These are phyloP conservation scores for Mesembryanthemum crystallinum DNA, from an alignment of 148 eudicot species.

Conservation along the genomic window DNA sequence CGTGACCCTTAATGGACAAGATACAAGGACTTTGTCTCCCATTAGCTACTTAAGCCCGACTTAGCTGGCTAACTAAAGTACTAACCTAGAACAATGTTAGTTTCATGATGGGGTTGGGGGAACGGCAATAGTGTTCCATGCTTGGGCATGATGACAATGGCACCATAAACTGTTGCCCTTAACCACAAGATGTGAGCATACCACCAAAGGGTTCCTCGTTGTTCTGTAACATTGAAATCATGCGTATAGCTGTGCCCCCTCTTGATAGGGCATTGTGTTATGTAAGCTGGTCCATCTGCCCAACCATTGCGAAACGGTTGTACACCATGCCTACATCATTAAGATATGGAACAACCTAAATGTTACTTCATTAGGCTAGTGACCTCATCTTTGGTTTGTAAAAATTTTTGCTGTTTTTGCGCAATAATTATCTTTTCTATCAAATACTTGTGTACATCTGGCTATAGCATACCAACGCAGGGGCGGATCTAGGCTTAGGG, in stretches of 20 bases:
- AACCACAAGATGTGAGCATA: slow-evolving; percentile 58
- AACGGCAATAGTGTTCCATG: slow-evolving; percentile 48
- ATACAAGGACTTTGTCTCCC: too few species aligned
- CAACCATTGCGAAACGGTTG: slow-evolving; percentile 52
- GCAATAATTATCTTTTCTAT: neutral
- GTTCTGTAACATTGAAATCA: slow-evolving; percentile 44
- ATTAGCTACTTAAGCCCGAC: too few species aligned
- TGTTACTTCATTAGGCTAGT: too few species aligned
- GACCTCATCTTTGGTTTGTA: too few species aligned
- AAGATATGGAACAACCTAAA: too few species aligned
- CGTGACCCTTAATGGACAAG: too few species aligned
- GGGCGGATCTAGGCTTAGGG: too few species aligned
- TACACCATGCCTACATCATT: slow-evolving; percentile 42
- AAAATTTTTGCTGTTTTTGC: too few species aligned
- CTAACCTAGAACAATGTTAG: too few species aligned
- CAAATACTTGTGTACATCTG: neutral
- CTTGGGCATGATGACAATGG: slow-evolving; percentile 49
- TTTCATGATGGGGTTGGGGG: too few species aligned
- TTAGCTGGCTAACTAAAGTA: too few species aligned
- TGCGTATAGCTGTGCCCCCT: slow-evolving; percentile 40
- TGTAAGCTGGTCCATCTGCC: slow-evolving; percentile 63
- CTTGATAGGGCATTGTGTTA: slow-evolving; percentile 55
- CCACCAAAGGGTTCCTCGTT: slow-evolving; percentile 61
- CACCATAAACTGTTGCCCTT: slow-evolving; percentile 59
- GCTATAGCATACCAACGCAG: slow-evolving; percentile 35